Percentiles rank a stretch among this genome's conserved stretches.
These are phyloP conservation scores for Trichophyton simii DNA, from an alignment of 2,329 filamentous ascomycete genomes.

Conservation along the genomic window DNA sequence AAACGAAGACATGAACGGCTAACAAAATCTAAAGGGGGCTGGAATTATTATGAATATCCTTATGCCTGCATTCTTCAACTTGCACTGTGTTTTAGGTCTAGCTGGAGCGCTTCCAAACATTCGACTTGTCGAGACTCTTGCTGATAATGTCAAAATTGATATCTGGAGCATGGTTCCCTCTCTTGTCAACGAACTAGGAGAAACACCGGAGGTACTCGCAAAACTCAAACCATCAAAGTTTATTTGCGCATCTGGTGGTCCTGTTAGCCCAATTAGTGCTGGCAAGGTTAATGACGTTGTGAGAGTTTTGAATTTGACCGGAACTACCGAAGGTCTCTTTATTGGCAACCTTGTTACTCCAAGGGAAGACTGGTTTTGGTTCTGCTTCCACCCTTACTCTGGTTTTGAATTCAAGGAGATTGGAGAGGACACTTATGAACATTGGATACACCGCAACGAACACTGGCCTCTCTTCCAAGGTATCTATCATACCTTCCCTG, in stretches of 20 bases:
- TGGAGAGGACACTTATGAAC: not conserved
- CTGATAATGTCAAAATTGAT: not conserved
- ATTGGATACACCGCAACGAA: not conserved
- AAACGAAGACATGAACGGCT: not conserved
- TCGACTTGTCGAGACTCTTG: not conserved
- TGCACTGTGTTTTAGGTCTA: not conserved
- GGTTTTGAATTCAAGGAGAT: slow-evolving; percentile 4
- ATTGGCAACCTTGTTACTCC: not conserved
- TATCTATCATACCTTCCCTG: slow-evolving; percentile 4
- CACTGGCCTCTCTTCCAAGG: not conserved
- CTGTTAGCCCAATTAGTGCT: not conserved
- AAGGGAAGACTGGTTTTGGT: slow-evolving; percentile 3
- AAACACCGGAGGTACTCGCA: not conserved
- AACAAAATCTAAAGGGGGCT: not conserved
- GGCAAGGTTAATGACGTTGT: not conserved
- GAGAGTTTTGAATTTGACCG: not conserved
- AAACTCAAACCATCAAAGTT: not conserved
- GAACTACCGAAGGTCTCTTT: not conserved
- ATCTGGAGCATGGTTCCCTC: slow-evolving; percentile 3
- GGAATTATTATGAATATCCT: slow-evolving; percentile 4
- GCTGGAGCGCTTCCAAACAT: not conserved
- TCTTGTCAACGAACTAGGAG: not conserved
- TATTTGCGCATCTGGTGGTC: slow-evolving; percentile 1
- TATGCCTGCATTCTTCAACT: not conserved
- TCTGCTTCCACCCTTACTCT: slow-evolving; percentile 2